A percentile compares a stretch with the other conserved stretches of the same genome.
Evolutionary conservation across 345 rosid genomes (phyloP).

Genomic region (Pistacia vera): DNA sequence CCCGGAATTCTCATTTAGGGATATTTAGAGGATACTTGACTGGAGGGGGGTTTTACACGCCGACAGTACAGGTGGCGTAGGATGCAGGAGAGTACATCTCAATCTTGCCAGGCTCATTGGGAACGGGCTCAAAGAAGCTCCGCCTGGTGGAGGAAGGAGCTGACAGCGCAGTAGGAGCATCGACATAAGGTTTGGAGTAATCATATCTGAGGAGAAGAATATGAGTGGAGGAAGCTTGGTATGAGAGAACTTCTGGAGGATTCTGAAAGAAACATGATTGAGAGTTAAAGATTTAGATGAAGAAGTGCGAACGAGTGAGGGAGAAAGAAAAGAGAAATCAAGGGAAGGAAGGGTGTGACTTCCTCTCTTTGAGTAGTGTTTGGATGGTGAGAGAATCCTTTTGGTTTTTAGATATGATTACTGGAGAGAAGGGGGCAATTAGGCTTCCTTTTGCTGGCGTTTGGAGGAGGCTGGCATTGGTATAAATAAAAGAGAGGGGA

Average conservation of each 20-base stretch:
- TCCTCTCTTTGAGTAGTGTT: too few relatives aligned
- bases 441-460: too few relatives aligned
- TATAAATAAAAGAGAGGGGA: too few relatives aligned
- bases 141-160: slow-evolving; percentile 21
- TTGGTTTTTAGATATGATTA: too few relatives aligned
- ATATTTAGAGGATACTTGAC: too few relatives aligned
- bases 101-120: slow-evolving; percentile 71
- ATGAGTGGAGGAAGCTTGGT: slow-evolving; percentile 70
- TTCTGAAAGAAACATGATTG: slow-evolving; percentile 51
- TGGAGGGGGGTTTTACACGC: slow-evolving; percentile 28
- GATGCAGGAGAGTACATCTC: slow-evolving; percentile 89
- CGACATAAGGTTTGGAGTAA: slow-evolving; percentile 24
- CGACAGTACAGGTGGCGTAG: slow-evolving; percentile 86
- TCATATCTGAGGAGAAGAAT: slow-evolving; percentile 41
- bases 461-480: too few relatives aligned
- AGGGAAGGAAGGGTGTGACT: too few relatives aligned
- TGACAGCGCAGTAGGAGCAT: slow-evolving; percentile 6
- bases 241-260: slow-evolving; percentile 50
- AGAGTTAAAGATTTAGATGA: neutral
- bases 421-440: too few relatives aligned
- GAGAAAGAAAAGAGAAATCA: neutral
- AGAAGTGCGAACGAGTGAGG: neutral
- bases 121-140: slow-evolving; percentile 51
- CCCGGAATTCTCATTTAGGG: too few relatives aligned
- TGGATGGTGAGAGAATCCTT: too few relatives aligned